These are phyloP conservation scores for Colletotrichum zoysiae DNA, from an alignment of 2,329 filamentous ascomycete species.

Conservation along the genomic window DNA sequence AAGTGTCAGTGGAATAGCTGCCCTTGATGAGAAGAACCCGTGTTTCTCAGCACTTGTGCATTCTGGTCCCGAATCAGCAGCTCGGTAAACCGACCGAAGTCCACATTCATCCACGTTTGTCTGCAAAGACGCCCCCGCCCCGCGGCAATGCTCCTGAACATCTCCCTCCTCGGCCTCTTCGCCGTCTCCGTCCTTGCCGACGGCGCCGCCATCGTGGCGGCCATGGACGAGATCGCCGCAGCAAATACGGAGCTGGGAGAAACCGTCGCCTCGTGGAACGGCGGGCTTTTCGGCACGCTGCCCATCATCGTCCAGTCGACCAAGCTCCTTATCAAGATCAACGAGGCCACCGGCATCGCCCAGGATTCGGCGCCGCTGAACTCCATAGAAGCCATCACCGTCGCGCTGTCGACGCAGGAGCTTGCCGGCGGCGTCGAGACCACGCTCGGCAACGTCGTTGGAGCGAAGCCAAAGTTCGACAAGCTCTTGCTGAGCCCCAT, in stretches of 20 bases:
- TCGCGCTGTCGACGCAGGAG: constrained; percentile 53
- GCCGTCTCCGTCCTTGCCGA: constrained; percentile 47
- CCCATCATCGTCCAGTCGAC: constrained; percentile 57
- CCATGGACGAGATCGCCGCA: constrained; percentile 52
- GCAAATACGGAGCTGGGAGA: constrained; percentile 51
- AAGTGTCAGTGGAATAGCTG: neutral
- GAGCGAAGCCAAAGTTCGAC: constrained; percentile 59
- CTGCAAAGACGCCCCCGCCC: neutral
- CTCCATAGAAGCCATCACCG: constrained; percentile 53
- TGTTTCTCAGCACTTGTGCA: neutral
- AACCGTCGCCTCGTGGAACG: constrained; percentile 54
- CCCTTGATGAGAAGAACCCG: neutral
- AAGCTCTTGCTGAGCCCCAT: constrained; percentile 56
- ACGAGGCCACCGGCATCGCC: constrained; percentile 54
- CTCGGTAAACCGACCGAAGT: neutral
- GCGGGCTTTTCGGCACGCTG: constrained; percentile 53
- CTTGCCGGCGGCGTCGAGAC: constrained; percentile 55
- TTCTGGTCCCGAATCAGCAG: neutral
- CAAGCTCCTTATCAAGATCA: constrained; percentile 55
- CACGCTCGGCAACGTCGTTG: constrained; percentile 55
- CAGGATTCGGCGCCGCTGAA: constrained; percentile 53
- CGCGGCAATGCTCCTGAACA: constrained; percentile 31
- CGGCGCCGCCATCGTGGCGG: constrained; percentile 50
- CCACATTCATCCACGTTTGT: neutral
- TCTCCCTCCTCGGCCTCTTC: constrained; percentile 40